A percentile compares a stretch with the other conserved stretches of the same genome.
phyloP scores from a whole-genome alignment of 768 basidiomycete species.

The Mycena latifolia region DNA sequence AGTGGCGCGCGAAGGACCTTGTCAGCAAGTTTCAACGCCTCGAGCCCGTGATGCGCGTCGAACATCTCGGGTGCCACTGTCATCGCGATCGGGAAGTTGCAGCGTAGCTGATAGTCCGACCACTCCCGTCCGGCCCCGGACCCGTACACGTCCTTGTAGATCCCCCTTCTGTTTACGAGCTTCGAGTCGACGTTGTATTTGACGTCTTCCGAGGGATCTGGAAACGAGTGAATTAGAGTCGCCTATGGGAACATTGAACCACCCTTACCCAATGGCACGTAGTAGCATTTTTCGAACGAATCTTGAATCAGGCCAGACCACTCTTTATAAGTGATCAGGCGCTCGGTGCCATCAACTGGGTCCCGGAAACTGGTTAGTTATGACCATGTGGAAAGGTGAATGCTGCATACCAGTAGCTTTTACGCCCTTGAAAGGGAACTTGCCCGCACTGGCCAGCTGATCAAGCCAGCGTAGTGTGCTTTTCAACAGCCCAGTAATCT shows the following conservation, averaged over 20 bases:
- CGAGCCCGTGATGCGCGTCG: conserved; percentile 81
- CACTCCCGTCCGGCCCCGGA: conserved; percentile 90
- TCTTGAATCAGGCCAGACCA: conserved; percentile 89
- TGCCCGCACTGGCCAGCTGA: conserved; percentile 68
- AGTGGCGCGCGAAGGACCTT: conserved; percentile 85
- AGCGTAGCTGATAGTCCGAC: conserved; percentile 96
- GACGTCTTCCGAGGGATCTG: conserved; percentile 79
- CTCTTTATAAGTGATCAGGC: conserved; percentile 86
- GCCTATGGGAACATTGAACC: background rate
- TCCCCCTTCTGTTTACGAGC: conserved; percentile 90
- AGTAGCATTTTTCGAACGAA: conserved; percentile 93
- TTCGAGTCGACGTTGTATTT: conserved; percentile 77
- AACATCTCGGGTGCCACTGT: conserved; percentile 97
- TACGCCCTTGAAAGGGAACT: conserved; percentile 94
- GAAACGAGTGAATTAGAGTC: conserved; percentile 13
- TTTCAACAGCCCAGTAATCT: conserved; percentile 94
- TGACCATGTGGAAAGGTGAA: background rate
- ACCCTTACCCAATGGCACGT: conserved; percentile 81
- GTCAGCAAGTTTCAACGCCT: conserved; percentile 85
- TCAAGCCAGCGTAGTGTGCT: conserved; percentile 93
- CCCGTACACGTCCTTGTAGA: conserved; percentile 98
- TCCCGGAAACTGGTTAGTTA: conserved; percentile 11
- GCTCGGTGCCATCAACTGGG: conserved; percentile 77
- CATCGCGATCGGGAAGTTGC: conserved; percentile 97
- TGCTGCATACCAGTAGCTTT: conserved; percentile 75